Conservation (phyloP, 1,139 yeast genomes). For the Protomyces pachydermus region DNA sequence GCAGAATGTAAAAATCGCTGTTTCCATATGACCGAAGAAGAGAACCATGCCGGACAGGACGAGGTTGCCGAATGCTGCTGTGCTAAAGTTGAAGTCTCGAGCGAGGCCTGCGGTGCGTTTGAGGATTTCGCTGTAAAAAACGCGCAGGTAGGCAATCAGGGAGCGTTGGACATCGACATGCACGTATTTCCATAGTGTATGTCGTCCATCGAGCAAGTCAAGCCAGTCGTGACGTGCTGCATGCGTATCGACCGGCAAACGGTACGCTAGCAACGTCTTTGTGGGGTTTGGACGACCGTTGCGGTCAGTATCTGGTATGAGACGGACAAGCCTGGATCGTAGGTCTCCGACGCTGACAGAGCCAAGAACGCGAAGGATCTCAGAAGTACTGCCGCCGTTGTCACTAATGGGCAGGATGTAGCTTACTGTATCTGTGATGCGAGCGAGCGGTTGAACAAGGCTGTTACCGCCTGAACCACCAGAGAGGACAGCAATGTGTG, state of each 20-base stretch:
- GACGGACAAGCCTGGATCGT: slow-evolving; percentile 69
- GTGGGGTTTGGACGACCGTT: slow-evolving; percentile 35
- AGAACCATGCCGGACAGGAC: slow-evolving; percentile 76
- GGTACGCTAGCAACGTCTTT: slow-evolving; percentile 50
- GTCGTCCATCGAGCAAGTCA: slow-evolving; percentile 72
- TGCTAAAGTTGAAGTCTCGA: slow-evolving; percentile 57
- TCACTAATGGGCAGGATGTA: slow-evolving; percentile 82
- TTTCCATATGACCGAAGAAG: slow-evolving; percentile 77
- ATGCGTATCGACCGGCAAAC: slow-evolving; percentile 53
- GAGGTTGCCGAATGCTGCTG: slow-evolving; percentile 81
- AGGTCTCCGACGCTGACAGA: slow-evolving; percentile 96
- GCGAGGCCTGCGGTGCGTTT: slow-evolving; percentile 58
- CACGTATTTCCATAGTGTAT: slow-evolving; percentile 59
- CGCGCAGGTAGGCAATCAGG: slow-evolving; percentile 69
- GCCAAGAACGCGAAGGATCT: slow-evolving; percentile 78
- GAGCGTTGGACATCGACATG: slow-evolving; percentile 66
- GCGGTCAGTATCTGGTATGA: slow-evolving; percentile 49
- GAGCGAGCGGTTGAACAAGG: slow-evolving; percentile 39
- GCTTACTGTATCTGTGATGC: slow-evolving; percentile 40
- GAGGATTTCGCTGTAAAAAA: slow-evolving; percentile 69
- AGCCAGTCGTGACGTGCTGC: slow-evolving; percentile 70
- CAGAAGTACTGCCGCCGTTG: slow-evolving; percentile 94
- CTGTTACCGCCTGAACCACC: slow-evolving; percentile 3
- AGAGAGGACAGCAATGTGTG: background rate
- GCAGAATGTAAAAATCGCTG: slow-evolving; percentile 71